Evolutionary conservation across 1,139 yeast species (phyloP).

Genomic region (Waltiozyma sp.): DNA sequence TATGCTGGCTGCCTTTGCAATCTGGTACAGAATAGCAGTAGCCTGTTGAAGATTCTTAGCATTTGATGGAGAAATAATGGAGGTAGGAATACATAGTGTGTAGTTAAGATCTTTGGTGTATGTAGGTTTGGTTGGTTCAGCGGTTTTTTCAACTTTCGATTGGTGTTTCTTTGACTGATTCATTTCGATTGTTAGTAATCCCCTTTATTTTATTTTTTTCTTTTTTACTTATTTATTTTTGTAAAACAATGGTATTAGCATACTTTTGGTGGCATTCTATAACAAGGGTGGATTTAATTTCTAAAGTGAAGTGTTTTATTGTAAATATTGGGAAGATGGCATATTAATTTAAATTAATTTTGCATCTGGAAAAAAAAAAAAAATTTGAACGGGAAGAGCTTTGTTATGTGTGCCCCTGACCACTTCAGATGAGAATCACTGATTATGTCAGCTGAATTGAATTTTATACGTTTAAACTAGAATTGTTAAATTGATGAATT

Average conservation of each 20-base stretch:
- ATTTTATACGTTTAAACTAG: no score
- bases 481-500: no score
- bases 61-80: slow-evolving; percentile 37
- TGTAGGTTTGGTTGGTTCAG: slow-evolving; percentile 2
- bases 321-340: background rate
- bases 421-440: no score
- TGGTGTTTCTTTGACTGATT: background rate
- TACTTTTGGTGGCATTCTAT: slow-evolving; percentile 26
- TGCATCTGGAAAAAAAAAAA: background rate
- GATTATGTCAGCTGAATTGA: background rate
- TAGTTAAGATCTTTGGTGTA: slow-evolving; percentile 19
- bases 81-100: slow-evolving; percentile 58
- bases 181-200: background rate
- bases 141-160: background rate
- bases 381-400: background rate
- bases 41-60: slow-evolving; percentile 63
- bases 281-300: no score
- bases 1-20: slow-evolving; percentile 63
- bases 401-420: no score
- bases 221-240: background rate
- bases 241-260: background rate
- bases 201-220: no score
- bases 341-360: no score
- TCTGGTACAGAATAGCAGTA: slow-evolving; percentile 63
- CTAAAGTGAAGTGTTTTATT: no score